phyloP scores from a whole-genome alignment of 2,329 filamentous ascomycete species.

The Fusarium cyanostomum region DNA sequence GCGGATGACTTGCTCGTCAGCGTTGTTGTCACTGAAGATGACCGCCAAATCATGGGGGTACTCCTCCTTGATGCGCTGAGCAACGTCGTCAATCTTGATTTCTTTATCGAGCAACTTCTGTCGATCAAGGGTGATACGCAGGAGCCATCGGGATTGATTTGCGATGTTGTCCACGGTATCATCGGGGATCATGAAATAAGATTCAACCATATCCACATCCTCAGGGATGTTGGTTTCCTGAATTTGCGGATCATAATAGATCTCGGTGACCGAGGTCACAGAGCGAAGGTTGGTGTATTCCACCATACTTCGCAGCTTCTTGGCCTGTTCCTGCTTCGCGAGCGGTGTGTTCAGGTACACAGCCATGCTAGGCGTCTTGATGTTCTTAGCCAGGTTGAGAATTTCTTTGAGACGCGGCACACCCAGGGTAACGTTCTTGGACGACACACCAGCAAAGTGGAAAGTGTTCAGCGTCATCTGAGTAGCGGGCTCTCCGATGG shows the following conservation, averaged over 20 bases:
- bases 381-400: slow-evolving; percentile 95
- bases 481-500: slow-evolving; percentile 97
- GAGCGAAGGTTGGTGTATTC: slow-evolving; percentile 95
- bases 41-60: slow-evolving; percentile 88
- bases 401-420: slow-evolving; percentile 99
- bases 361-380: slow-evolving; percentile 98
- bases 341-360: slow-evolving; percentile 78
- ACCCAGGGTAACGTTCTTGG: slow-evolving; percentile 99
- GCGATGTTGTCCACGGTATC: slow-evolving; percentile 70
- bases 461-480: slow-evolving; percentile 99
- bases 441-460: slow-evolving; percentile 99
- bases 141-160: slow-evolving; percentile 91
- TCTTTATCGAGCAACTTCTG: slow-evolving; percentile 96
- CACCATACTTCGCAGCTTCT: slow-evolving; percentile 85
- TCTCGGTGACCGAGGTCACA: slow-evolving; percentile 90
- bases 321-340: slow-evolving; percentile 80
- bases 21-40: slow-evolving; percentile 98
- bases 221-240: slow-evolving; percentile 85
- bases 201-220: slow-evolving; percentile 94
- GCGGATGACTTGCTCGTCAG: slow-evolving; percentile 92
- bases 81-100: slow-evolving; percentile 90
- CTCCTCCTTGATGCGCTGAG: slow-evolving; percentile 85
- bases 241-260: slow-evolving; percentile 96
- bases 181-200: slow-evolving; percentile 94
- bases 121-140: slow-evolving; percentile 91